These are phyloP conservation scores for Hydnomerulius pinastri DNA, from an alignment of 768 basidiomycete species.

Conservation along the genomic window DNA sequence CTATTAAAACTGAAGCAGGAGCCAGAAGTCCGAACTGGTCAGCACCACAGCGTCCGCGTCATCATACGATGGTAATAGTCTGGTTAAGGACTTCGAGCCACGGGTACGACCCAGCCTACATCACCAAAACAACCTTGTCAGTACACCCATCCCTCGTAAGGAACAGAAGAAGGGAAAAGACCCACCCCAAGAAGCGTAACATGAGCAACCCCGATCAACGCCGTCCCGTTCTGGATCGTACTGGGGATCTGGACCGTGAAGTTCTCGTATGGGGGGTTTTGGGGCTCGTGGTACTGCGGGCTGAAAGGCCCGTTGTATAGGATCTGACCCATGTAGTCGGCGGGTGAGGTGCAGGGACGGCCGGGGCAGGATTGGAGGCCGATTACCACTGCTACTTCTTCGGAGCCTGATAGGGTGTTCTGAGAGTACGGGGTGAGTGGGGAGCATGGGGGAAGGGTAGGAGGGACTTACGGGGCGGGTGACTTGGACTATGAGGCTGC, in stretches of 20 bases:
- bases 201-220: constrained; percentile 40
- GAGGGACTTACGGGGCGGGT: constrained; percentile 46
- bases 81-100: constrained; percentile 35
- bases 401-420: constrained; percentile 39
- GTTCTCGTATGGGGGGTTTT: constrained; percentile 44
- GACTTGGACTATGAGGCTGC: constrained; percentile 43
- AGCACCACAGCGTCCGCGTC: too few relatives aligned
- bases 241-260: constrained; percentile 45
- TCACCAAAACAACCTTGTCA: background rate
- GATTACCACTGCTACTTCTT: constrained; percentile 49
- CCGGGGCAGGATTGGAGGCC: constrained; percentile 42
- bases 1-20: too few relatives aligned
- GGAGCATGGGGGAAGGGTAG: background rate
- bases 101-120: constrained; percentile 36
- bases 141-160: background rate
- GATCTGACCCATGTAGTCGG: constrained; percentile 40
- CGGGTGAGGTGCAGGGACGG: constrained; percentile 25
- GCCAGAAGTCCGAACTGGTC: too few relatives aligned
- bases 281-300: constrained; percentile 34
- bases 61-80: constrained; percentile 25
- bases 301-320: constrained; percentile 48
- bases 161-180: constrained; percentile 3
- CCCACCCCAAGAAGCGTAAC: constrained; percentile 43
- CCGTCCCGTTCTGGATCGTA: constrained; percentile 26
- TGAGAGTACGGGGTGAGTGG: constrained; percentile 10